Evolutionary conservation across 768 basidiomycete genomes (phyloP), one percentile per base, ranked within the genome.

Genomic region (Mycena chlorophos): DNA sequence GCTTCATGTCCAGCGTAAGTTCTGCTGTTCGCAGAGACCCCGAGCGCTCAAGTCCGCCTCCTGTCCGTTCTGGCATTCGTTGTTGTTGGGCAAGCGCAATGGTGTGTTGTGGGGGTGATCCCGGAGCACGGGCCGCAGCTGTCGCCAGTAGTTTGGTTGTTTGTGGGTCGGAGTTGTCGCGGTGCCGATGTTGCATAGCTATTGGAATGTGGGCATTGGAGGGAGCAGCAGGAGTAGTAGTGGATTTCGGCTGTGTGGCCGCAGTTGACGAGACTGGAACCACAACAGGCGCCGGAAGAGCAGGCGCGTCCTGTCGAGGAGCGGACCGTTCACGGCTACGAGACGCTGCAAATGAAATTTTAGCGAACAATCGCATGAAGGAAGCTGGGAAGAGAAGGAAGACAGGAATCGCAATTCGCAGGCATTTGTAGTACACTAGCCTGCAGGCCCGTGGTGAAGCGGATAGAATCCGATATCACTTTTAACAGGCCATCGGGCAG

Each of bases 181-280:
- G 42, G 22, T 56, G 45, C 14, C 60, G 49, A 8, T 52, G 40
- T 50, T 57, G 60, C 55, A 61, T 61, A 6, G 60, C 60, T 14
- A 61, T 50, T 5, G 60, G 60, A 26, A 61, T 61, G 46, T 61
- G 60, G 8, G 60, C 31, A 40, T 57, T 61, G 30, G 47, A 22
- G 28, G 37, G 19, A 23, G 26, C 22, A 29, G 23, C 17, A 19
- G 22, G 19, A 23, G 26, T 27, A 29, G 23, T n/a, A 19, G 22
- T 28, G 20, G 13, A 23, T 16, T 8, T 49, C 16, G 30, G 14
- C 5, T 29, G n/a, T 12, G 28, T 13, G 20, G n/a, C n/a, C n/a
- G n/a, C n/a, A n/a, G 6, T 14, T 6, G 27, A 16, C 4, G 48
- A 49, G 5, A 25, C 27, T 5, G 48, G 23, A 19, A 29, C 20